phyloP scores from a whole-genome alignment of 441 rosid species.

The Adansonia grandidieri region DNA sequence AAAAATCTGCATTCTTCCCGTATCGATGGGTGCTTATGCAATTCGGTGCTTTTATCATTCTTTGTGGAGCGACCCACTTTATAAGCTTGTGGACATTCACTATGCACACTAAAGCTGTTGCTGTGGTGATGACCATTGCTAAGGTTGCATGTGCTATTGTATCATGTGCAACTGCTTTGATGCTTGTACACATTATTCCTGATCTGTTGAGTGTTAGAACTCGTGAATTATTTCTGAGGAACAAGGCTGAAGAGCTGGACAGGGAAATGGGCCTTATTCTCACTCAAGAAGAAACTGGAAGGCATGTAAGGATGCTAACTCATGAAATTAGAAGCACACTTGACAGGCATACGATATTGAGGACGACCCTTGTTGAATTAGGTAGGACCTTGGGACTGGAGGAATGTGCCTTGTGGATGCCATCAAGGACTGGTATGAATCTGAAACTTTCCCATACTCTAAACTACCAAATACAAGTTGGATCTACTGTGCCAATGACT shows the following conservation, averaged over 20 bases:
- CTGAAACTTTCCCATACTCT: constrained; percentile 81
- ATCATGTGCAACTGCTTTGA: constrained; percentile 87
- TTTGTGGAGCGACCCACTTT: constrained; percentile 95
- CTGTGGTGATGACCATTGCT: constrained; percentile 77
- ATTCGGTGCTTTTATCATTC: constrained; percentile 92
- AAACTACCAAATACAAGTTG: constrained; percentile 62
- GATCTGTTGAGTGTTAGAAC: constrained; percentile 82
- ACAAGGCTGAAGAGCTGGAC: constrained; percentile 82
- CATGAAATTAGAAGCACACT: constrained; percentile 94
- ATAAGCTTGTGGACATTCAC: constrained; percentile 84
- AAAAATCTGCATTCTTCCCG: constrained; percentile 87
- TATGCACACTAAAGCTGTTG: constrained; percentile 81
- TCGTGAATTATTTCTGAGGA: constrained; percentile 76
- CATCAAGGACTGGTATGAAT: constrained; percentile 60
- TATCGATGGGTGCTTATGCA: constrained; percentile 98
- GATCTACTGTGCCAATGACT: constrained; percentile 60
- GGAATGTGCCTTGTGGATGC: constrained; percentile 98
- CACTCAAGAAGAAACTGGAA: constrained; percentile 92
- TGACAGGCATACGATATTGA: constrained; percentile 76
- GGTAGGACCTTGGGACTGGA: constrained; percentile 82
- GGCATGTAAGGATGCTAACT: constrained; percentile 95
- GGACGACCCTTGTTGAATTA: constrained; percentile 86
- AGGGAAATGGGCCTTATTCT: constrained; percentile 90
- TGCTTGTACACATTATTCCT: constrained; percentile 90
- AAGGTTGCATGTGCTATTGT: constrained; percentile 88